Conservation (phyloP, 1,139 yeast species). For the Yamadazyma triangularis region DNA sequence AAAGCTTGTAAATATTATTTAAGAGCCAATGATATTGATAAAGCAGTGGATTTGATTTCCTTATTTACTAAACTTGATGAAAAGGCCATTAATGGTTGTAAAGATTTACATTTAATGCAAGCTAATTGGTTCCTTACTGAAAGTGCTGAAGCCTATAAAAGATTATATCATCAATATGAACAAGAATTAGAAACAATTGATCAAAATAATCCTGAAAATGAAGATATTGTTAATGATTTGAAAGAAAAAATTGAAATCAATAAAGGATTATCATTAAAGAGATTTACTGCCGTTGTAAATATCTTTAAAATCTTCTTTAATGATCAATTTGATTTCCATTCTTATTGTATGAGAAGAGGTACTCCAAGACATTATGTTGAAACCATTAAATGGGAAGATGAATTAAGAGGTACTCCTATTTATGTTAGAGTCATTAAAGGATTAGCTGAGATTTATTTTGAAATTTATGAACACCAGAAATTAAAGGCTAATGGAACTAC, state of each 20-base stretch:
- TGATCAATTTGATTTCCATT: slow-evolving; percentile 94
- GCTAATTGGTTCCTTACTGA: slow-evolving; percentile 87
- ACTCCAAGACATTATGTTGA: slow-evolving; percentile 80
- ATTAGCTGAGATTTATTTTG: slow-evolving; percentile 55
- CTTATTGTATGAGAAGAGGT: slow-evolving; percentile 86
- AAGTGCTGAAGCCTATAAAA: slow-evolving; percentile 72
- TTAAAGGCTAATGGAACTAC: slow-evolving; percentile 9
- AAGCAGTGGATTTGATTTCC: slow-evolving; percentile 71
- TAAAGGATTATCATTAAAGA: slow-evolving; percentile 74
- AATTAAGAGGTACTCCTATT: slow-evolving; percentile 62
- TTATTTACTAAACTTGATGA: slow-evolving; percentile 82
- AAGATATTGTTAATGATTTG: slow-evolving; percentile 28
- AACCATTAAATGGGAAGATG: slow-evolving; percentile 78
- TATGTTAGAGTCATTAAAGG: slow-evolving; percentile 69
- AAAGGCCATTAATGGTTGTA: slow-evolving; percentile 70
- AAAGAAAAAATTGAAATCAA: slow-evolving; percentile 36
- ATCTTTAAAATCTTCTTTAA: slow-evolving; percentile 67
- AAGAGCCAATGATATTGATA: slow-evolving; percentile 73
- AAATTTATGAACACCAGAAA: slow-evolving; percentile 30
- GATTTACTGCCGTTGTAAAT: slow-evolving; percentile 64
- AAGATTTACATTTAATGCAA: slow-evolving; percentile 85
- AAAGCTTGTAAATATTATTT: slow-evolving; percentile 80
- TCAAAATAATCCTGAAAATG: slow-evolving; percentile 7
- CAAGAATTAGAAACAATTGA: slow-evolving; percentile 6
- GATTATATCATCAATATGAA: slow-evolving; percentile 28